Evolutionary conservation across 2,329 filamentous ascomycete genomes (phyloP).

Genomic region (Fusarium caatingaense): DNA sequence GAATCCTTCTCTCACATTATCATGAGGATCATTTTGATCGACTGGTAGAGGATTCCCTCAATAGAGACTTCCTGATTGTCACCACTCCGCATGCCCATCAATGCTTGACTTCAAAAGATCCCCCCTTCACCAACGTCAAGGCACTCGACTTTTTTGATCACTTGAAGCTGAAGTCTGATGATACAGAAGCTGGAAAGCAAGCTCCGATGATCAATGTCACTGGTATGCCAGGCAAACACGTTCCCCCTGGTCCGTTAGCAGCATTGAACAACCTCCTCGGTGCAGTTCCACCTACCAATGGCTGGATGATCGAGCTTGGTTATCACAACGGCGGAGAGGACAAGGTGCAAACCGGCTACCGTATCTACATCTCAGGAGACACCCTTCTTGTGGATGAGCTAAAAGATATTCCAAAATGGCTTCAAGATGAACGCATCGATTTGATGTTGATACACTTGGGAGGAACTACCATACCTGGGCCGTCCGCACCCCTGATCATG

Average conservation of each 20-base stretch:
- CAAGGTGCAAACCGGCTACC: slow-evolving; percentile 61
- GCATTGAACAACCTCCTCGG: slow-evolving; percentile 54
- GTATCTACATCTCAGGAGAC: slow-evolving; percentile 75
- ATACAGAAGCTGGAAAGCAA: slow-evolving; percentile 45
- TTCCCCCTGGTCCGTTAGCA: slow-evolving; percentile 54
- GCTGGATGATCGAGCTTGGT: slow-evolving; percentile 74
- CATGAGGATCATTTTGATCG: slow-evolving; percentile 64
- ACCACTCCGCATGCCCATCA: slow-evolving; percentile 70
- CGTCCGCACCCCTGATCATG: slow-evolving; percentile 70
- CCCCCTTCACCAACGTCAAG: slow-evolving; percentile 66
- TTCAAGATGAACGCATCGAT: slow-evolving; percentile 66
- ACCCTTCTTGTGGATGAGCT: slow-evolving; percentile 68
- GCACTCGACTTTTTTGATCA: slow-evolving; percentile 68
- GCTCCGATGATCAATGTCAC: slow-evolving; percentile 61
- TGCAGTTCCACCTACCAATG: slow-evolving; percentile 71
- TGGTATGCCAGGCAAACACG: slow-evolving; percentile 73
- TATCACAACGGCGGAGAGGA: slow-evolving; percentile 47
- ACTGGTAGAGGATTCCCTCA: slow-evolving; percentile 53
- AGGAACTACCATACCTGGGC: slow-evolving; percentile 72
- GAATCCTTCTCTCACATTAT: slow-evolving; percentile 72
- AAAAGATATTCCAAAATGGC: slow-evolving; percentile 67
- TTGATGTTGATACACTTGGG: slow-evolving; percentile 75
- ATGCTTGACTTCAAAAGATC: slow-evolving; percentile 59
- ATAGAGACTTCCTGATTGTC: slow-evolving; percentile 68
- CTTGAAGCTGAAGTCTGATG: slow-evolving; percentile 44